These are phyloP conservation scores for Uncinocarpus reesii DNA, from an alignment of 2,329 filamentous ascomycete genomes.

Conservation along the genomic window DNA sequence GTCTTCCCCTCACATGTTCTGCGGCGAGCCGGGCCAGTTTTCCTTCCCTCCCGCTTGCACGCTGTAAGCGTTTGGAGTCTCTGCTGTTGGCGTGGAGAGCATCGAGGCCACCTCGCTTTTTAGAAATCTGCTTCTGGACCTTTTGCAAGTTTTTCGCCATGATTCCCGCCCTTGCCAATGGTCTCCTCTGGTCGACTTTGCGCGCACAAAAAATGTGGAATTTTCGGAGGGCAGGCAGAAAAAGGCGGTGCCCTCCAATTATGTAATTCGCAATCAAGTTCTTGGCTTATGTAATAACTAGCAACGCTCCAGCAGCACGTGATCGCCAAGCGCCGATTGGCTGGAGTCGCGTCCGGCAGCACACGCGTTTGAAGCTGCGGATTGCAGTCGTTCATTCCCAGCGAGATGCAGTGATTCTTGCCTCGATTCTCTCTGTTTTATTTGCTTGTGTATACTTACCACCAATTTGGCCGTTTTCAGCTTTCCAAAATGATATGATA, in stretches of 20 bases:
- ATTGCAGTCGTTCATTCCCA: constrained; percentile 1
- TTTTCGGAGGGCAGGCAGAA: neutral
- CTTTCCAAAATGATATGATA: neutral
- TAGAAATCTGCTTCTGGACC: constrained; percentile 77
- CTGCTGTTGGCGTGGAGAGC: constrained; percentile 79
- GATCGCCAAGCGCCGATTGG: neutral
- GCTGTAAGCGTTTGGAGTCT: constrained; percentile 70
- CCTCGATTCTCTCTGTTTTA: neutral
- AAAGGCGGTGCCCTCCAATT: neutral
- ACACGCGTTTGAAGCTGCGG: constrained; percentile 4
- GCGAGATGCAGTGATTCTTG: neutral
- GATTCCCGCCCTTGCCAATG: neutral
- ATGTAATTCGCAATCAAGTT: too few relatives aligned
- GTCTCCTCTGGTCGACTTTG: neutral
- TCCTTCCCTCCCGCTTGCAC: constrained; percentile 70
- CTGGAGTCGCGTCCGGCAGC: neutral
- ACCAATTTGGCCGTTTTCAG: neutral
- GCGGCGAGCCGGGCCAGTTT: constrained; percentile 63
- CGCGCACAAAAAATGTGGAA: too few relatives aligned
- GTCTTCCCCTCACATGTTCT: constrained; percentile 63
- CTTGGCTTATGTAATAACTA: too few relatives aligned
- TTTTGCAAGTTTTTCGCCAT: constrained; percentile 76
- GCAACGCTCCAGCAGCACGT: constrained; percentile 1
- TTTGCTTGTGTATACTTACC: neutral
- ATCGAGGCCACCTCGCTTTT: constrained; percentile 68